Base-by-base conservation (phyloP, 257 asterid species). In the Echites panduratus region DNA sequence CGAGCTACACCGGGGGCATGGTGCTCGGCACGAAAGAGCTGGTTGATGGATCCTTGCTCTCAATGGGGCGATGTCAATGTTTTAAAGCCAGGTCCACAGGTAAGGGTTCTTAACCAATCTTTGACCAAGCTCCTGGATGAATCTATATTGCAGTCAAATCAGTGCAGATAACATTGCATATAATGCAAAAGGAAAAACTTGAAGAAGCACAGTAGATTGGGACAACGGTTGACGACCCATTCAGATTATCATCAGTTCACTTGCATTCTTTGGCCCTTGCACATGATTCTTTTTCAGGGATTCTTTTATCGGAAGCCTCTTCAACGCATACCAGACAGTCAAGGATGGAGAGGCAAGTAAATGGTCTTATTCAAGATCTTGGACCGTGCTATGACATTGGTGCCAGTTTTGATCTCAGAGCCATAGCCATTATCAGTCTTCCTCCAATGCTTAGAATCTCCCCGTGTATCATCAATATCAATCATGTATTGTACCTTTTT, bases 1-100 rank as follows among this genome's bases (percentile, higher is more conserved):
- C 81, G 87, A 26, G 97, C 80, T 38, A 84, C 99, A 3, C 98
- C 96, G 0, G 99, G 99, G 7, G 91, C 96, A 9, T 95, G 99
- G 99, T 95, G 99, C 80, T 80, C 76, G 0, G 97, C 96, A 29
- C 80, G 88, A 50, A 80, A 61, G 76, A 83, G 78, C 70, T 87
- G 96, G 99, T 77, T 82, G 70, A 77, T 56, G 82, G 98, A 92
- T 76, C 99, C 98, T 6, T 95, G 99, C 66, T 86, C 97, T 0
- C 86, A 82, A 68, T 95, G 98, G 99, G 96, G 93, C 29, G 90
- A 89, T 44, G 89, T 92, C 32, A 92, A 92, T 75, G 87, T 84
- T 26, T 79, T 92, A 27, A 89, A 85, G 76, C 84, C 97, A 2
- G 93, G 99, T 9, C 87, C 87, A 40, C 90, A 74, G 38, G 87